Conservation (phyloP, 2,329 filamentous ascomycete species). For the Orbilia ellipsospora region DNA sequence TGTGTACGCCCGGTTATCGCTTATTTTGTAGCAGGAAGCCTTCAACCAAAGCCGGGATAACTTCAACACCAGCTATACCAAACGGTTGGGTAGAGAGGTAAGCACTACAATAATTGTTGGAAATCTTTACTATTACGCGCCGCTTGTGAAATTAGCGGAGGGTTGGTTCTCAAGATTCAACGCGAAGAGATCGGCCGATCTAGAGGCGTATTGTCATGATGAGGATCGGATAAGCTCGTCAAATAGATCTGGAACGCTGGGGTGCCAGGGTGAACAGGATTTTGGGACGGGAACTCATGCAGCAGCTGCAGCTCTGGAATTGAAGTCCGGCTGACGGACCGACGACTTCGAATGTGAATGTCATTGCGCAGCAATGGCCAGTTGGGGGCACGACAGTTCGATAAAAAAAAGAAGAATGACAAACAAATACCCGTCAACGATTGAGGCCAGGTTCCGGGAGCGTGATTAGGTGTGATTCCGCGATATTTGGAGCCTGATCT, state of each 20-base stretch:
- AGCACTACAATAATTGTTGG: slow-evolving; percentile 35
- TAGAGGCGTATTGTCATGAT: slow-evolving; percentile 11
- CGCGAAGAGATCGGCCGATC: slow-evolving; percentile 26
- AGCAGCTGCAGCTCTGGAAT: slow-evolving; percentile 13
- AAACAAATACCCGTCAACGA: too few species aligned
- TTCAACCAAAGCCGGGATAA: slow-evolving; percentile 3
- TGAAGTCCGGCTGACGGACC: not conserved
- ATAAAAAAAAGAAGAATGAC: too few species aligned
- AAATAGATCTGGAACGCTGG: too few species aligned
- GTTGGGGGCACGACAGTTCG: too few species aligned
- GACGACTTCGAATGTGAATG: too few species aligned
- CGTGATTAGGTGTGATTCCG: slow-evolving; percentile 4
- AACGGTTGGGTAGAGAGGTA: slow-evolving; percentile 39
- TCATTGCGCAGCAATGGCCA: too few species aligned
- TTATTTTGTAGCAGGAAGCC: slow-evolving; percentile 26
- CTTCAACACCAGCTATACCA: slow-evolving; percentile 20
- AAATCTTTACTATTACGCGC: slow-evolving; percentile 42
- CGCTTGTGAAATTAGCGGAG: slow-evolving; percentile 8
- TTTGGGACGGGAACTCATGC: slow-evolving; percentile 5
- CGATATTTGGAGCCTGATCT: slow-evolving; percentile 24
- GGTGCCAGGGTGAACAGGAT: slow-evolving; percentile 8
- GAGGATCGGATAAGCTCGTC: slow-evolving; percentile 11
- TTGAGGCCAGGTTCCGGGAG: too few species aligned
- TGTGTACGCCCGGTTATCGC: slow-evolving; percentile 18
- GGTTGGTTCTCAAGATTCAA: slow-evolving; percentile 17